Evolutionary conservation across 352 stramenopile genomes (phyloP), one percentile per base, ranked within the genome.

Genomic region (Phytophthora ohioensis): DNA sequence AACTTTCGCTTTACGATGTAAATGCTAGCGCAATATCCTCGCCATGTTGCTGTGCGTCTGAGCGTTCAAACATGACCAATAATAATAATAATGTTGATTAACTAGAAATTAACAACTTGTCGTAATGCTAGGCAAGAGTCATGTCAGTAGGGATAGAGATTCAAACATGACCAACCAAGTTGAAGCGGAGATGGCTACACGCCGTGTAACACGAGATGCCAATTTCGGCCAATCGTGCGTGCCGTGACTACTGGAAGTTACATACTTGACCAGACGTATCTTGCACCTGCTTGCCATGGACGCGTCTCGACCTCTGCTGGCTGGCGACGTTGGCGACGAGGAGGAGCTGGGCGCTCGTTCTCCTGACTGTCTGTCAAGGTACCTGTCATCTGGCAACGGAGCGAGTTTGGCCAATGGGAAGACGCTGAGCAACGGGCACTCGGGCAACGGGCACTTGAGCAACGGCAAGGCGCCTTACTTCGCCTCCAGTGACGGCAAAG

Each of bases 281-380:
- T 72, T 69, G 41, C 53, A 27, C 21, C 21, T 27, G 21, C 5
- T 51, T 41, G 3, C 12, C 31, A 88, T 88, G 74, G 80, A 91
- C 59, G 80, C 79, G 51, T 81, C 80, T 57, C 79, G 76, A 0
- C 82, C 82, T 42, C 60, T 91, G 38, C 65, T 91, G 32, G 79
- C 58, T 12, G 71, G 73, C 48, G 80, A 90, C 42, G 43, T 49
- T 51, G 75, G 75, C 21, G 70, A 74, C 34, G 48, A 67, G 13
- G 71, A 76, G 31, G 54, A 68, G 6, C 47, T 57, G 13, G 54
- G 12, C 32, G 12, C 21, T 53, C 75, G 59, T 27, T 64, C 67
- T 5, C 43, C 64, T 8, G 68, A 76, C 64, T 75, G 67, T 31
- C 61, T 77, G 12, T 71, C 56, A 27, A 67, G 71, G 34, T 75